A percentile compares a stretch with the other conserved stretches of the same genome.
Conservation (phyloP, 495 filamentous ascomycete species). For the Aspergillus incahuasiensis region DNA sequence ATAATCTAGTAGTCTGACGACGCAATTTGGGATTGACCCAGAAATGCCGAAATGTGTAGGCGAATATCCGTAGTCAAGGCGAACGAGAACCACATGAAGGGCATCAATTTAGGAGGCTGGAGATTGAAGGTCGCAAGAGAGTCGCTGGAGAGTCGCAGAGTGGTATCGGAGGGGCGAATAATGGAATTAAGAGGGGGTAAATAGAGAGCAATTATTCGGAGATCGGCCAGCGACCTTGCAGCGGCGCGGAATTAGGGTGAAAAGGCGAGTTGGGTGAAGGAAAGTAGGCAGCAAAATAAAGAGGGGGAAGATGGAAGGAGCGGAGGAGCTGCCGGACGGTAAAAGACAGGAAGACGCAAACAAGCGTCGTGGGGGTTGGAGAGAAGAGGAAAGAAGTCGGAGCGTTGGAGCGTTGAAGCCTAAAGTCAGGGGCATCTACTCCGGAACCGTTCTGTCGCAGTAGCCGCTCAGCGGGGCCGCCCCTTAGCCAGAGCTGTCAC, state of each 20-base stretch:
- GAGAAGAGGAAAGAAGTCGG: background rate
- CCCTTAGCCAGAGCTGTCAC: background rate
- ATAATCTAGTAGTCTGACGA: slow-evolving; percentile 5
- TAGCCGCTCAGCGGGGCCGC: background rate
- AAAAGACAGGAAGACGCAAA: slow-evolving; percentile 3
- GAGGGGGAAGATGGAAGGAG: slow-evolving; percentile 6
- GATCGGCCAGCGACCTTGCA: slow-evolving; percentile 38
- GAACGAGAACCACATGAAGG: slow-evolving; percentile 39
- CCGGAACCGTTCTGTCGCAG: background rate
- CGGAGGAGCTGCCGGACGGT: slow-evolving; percentile 2
- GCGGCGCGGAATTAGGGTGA: slow-evolving; percentile 4
- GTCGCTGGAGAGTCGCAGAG: background rate
- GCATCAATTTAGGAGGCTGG: slow-evolving; percentile 18
- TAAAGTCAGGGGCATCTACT: background rate
- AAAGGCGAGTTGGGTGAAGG: slow-evolving; percentile 2
- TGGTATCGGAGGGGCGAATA: slow-evolving; percentile 17
- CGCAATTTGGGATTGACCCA: slow-evolving; percentile 25
- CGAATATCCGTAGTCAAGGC: slow-evolving; percentile 24
- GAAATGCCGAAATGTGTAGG: slow-evolving; percentile 21
- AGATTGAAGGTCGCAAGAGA: background rate
- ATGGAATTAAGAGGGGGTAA: slow-evolving; percentile 7
- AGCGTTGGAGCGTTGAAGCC: background rate
- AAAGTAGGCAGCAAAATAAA: slow-evolving; percentile 11
- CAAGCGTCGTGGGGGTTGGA: slow-evolving; percentile 2
- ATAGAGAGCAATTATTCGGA: slow-evolving; percentile 15